These are phyloP conservation scores for Hypholoma fasciculare DNA, from an alignment of 768 basidiomycete genomes.

Conservation along the genomic window DNA sequence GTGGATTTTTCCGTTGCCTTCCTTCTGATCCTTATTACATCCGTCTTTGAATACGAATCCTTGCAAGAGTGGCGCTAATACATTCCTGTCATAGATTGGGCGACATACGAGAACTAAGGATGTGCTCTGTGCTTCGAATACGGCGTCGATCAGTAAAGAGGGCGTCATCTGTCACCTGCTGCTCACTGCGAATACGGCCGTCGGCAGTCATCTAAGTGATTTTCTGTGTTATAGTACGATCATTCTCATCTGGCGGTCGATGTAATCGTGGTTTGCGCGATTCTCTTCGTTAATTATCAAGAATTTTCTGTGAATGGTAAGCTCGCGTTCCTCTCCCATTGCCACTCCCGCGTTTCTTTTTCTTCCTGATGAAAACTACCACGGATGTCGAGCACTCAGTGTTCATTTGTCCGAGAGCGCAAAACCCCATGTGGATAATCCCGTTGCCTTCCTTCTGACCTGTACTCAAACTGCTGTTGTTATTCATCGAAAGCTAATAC, in stretches of 20 bases:
- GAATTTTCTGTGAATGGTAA: conserved; percentile 5
- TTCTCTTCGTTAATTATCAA: background rate
- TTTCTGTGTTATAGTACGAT: background rate
- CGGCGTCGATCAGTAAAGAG: background rate
- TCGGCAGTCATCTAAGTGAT: conserved; percentile 4
- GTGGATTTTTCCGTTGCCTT: conserved; percentile 70
- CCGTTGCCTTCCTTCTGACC: conserved; percentile 69
- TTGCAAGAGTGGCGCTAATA: conserved; percentile 9
- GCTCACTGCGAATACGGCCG: no score
- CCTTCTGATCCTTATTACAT: conserved; percentile 43
- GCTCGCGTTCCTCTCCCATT: conserved; percentile 1
- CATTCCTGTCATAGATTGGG: conserved; percentile 7
- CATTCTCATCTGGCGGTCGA: background rate
- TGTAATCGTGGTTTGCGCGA: background rate
- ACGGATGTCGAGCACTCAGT: conserved; percentile 28
- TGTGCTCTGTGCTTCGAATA: background rate
- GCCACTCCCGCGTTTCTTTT: background rate
- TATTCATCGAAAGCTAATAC: conserved; percentile 1
- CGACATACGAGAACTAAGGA: background rate
- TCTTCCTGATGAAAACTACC: conserved; percentile 23
- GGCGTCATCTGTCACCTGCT: no score
- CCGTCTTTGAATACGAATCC: background rate
- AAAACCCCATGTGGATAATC: conserved; percentile 54
- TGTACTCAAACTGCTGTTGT: conserved; percentile 2
- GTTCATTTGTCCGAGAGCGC: conserved; percentile 27